Conservation (phyloP, 805 yeast genomes). For the Saturnispora ahearnii region DNA sequence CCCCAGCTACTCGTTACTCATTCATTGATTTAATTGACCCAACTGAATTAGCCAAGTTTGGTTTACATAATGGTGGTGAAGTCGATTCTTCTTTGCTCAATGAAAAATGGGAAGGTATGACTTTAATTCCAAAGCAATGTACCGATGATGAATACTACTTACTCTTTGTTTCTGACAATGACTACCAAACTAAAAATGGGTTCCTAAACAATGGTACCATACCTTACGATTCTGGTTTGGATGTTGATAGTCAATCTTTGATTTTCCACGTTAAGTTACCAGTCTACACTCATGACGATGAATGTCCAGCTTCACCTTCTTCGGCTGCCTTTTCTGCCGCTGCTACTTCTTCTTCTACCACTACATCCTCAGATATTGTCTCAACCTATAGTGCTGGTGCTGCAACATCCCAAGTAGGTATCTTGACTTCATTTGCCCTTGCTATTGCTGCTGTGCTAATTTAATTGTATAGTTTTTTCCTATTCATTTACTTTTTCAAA, state of each 20-base stretch:
- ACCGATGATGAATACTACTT: constrained; percentile 25
- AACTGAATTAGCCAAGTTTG: constrained; percentile 23
- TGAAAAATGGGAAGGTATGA: constrained; percentile 29
- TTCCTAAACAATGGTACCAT: constrained; percentile 20
- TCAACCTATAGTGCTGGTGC: neutral
- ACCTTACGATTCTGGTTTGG: constrained; percentile 22
- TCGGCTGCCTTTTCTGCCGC: neutral
- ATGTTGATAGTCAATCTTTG: constrained; percentile 25
- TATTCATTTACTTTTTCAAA: too few species aligned
- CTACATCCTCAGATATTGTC: neutral
- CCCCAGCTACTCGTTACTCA: constrained; percentile 22
- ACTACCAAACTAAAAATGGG: constrained; percentile 27
- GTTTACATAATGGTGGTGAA: constrained; percentile 28
- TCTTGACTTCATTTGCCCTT: neutral
- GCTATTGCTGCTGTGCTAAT: neutral
- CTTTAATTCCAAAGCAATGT: constrained; percentile 25
- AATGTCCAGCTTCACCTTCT: constrained; percentile 9
- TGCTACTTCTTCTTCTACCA: neutral
- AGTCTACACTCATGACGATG: constrained; percentile 12
- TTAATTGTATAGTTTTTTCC: neutral
- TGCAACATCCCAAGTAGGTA: neutral
- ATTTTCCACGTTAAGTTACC: constrained; percentile 25
- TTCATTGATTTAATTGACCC: constrained; percentile 22
- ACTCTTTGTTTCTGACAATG: constrained; percentile 23
- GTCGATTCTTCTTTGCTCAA: constrained; percentile 20